Percentiles rank a stretch among this genome's conserved stretches.
Evolutionary conservation across 768 basidiomycete genomes (phyloP).

Genomic region (Boletus sensibilis): DNA sequence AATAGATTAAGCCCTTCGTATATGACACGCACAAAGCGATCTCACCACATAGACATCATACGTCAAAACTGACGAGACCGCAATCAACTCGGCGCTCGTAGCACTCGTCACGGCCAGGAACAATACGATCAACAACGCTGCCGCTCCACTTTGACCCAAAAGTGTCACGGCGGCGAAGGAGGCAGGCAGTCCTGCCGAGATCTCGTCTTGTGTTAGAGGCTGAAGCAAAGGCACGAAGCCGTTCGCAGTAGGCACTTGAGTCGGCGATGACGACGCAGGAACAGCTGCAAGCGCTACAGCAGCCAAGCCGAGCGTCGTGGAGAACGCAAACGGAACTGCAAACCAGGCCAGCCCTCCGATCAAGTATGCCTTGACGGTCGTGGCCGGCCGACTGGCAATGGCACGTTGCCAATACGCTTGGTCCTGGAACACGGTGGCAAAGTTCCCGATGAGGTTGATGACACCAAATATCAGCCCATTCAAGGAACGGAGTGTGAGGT

Average conservation of each 20-base stretch:
- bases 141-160: conserved; percentile 77
- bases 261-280: conserved; percentile 27
- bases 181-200: conserved; percentile 87
- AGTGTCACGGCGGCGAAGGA: conserved; percentile 81
- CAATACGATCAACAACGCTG: conserved; percentile 73
- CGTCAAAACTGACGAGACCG: conserved; percentile 79
- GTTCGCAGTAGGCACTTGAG: conserved; percentile 49
- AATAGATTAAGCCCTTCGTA: neutral
- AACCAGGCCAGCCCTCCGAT: conserved; percentile 93
- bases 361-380: conserved; percentile 88
- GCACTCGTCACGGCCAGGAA: conserved; percentile 88
- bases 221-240: conserved; percentile 41
- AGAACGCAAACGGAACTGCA: conserved; percentile 82
- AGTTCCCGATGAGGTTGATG: conserved; percentile 87
- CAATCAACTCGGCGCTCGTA: conserved; percentile 88
- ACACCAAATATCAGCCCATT: conserved; percentile 81
- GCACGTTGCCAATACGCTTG: conserved; percentile 92
- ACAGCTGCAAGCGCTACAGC: conserved; percentile 74
- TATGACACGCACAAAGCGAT: neutral
- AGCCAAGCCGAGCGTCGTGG: conserved; percentile 84
- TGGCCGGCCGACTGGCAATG: conserved; percentile 80
- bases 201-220: conserved; percentile 54
- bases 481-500: conserved; percentile 77
- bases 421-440: conserved; percentile 61
- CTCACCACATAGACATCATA: conserved; percentile 81